phyloP scores from a whole-genome alignment of 345 rosid species.

The Camelina hispida region DNA sequence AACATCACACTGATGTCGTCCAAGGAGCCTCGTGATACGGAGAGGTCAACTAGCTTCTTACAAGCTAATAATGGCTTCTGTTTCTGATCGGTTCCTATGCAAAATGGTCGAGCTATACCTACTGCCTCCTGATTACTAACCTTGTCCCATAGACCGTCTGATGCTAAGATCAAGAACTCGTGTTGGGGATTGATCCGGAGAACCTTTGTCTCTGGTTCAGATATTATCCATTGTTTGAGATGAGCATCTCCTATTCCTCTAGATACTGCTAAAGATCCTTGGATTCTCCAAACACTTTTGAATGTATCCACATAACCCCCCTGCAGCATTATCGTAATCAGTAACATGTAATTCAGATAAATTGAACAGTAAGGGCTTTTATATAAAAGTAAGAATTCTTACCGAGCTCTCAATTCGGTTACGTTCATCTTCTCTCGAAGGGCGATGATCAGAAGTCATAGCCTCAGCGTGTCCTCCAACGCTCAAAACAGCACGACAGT shows the following conservation, averaged over 20 bases:
- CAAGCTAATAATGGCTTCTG: constrained; percentile 56
- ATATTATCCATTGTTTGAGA: constrained; percentile 72
- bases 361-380: neutral
- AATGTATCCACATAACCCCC: constrained; percentile 81
- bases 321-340: constrained; percentile 43
- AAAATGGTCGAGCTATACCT: constrained; percentile 58
- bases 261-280: constrained; percentile 79
- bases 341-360: neutral
- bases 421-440: constrained; percentile 76
- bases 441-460: constrained; percentile 83
- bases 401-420: constrained; percentile 65
- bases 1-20: constrained; percentile 80
- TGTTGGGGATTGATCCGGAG: constrained; percentile 50
- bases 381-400: constrained; percentile 18
- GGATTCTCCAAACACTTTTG: constrained; percentile 75
- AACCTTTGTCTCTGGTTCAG: constrained; percentile 74
- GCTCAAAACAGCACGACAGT: constrained; percentile 93
- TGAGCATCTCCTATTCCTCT: constrained; percentile 85
- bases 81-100: constrained; percentile 44
- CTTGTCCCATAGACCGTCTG: constrained; percentile 95
- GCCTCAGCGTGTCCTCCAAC: constrained; percentile 72
- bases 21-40: constrained; percentile 65
- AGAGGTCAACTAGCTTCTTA: constrained; percentile 66
- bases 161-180: constrained; percentile 86
- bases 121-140: constrained; percentile 85